phyloP scores from a whole-genome alignment of 2,329 filamentous ascomycete species.

The Plectosphaerella cucumerina region DNA sequence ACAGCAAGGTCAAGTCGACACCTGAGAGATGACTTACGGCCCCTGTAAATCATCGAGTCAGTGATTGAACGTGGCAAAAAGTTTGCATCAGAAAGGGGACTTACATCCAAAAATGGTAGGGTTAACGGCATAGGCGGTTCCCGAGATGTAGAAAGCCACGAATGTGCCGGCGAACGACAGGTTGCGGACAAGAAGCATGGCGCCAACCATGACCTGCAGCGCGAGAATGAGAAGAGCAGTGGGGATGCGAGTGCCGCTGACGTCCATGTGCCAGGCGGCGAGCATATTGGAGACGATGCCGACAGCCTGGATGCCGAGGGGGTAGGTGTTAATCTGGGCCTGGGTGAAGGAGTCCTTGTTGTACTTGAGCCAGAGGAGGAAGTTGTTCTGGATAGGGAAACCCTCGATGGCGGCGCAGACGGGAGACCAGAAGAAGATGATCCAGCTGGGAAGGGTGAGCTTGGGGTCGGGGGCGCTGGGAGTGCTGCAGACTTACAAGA shows the following conservation, averaged over 20 bases:
- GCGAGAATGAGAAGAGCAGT: slow-evolving; percentile 26
- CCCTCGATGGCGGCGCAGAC: slow-evolving; percentile 29
- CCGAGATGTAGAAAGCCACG: slow-evolving; percentile 30
- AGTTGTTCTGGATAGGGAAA: slow-evolving; percentile 19
- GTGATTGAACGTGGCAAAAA: too few species aligned
- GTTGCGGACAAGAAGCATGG: slow-evolving; percentile 25
- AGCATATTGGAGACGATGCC: slow-evolving; percentile 24
- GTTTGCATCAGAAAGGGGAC: too few species aligned
- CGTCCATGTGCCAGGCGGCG: slow-evolving; percentile 30
- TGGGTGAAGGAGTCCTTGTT: slow-evolving; percentile 19
- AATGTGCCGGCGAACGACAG: slow-evolving; percentile 19
- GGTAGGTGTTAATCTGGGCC: slow-evolving; percentile 31
- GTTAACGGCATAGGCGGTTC: slow-evolving; percentile 33
- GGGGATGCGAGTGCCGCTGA: slow-evolving; percentile 25
- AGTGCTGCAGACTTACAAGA: slow-evolving; percentile 16
- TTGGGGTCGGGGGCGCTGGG: background rate
- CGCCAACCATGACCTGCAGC: slow-evolving; percentile 26
- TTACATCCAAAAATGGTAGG: slow-evolving; percentile 31
- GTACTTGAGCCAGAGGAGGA: slow-evolving; percentile 23
- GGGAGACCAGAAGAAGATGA: slow-evolving; percentile 28
- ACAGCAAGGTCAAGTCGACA: too few species aligned
- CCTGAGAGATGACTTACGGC: too few species aligned
- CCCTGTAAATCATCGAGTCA: too few species aligned
- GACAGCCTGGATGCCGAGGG: slow-evolving; percentile 29
- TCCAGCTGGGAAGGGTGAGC: slow-evolving; percentile 12